Percentiles rank a stretch among this genome's conserved stretches.
Conservation (phyloP, 176 grass and related monocot genomes). For the Elymus sibiricus region DNA sequence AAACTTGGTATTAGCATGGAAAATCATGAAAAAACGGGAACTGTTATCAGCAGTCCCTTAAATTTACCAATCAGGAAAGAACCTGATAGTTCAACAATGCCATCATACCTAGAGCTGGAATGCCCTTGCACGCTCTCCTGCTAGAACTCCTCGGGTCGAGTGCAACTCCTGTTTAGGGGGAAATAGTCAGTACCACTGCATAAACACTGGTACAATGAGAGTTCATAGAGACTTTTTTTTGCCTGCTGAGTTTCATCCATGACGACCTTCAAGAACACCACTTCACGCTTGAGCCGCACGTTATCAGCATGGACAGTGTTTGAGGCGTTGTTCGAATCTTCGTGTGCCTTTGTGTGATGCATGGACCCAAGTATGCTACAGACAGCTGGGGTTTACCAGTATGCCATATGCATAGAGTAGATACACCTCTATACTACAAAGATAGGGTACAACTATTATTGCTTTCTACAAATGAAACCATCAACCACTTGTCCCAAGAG, state of each 20-base stretch:
- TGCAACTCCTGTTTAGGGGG: constrained; percentile 56
- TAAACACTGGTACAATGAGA: not conserved
- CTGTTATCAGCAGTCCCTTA: not conserved
- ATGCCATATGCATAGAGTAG: too few species aligned
- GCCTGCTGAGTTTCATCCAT: constrained; percentile 93
- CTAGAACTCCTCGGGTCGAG: constrained; percentile 72
- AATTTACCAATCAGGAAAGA: not conserved
- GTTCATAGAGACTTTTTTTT: not conserved
- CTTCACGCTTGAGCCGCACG: constrained; percentile 84
- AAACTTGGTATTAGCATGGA: not conserved
- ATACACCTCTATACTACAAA: too few species aligned
- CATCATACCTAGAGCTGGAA: constrained; percentile 82
- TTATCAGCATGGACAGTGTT: constrained; percentile 87
- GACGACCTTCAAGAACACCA: constrained; percentile 85
- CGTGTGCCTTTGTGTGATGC: too few species aligned
- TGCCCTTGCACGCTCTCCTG: constrained; percentile 65
- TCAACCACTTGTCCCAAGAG: too few species aligned
- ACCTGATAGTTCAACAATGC: not conserved
- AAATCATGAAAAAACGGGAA: not conserved
- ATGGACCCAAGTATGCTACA: too few species aligned
- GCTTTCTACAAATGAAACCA: too few species aligned
- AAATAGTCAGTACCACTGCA: not conserved
- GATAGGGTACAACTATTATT: too few species aligned
- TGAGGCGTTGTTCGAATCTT: constrained; percentile 76
- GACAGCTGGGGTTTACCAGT: too few species aligned